These are phyloP conservation scores for Tubosaeta sp. DNA, from an alignment of 768 basidiomycete genomes.

Conservation along the genomic window DNA sequence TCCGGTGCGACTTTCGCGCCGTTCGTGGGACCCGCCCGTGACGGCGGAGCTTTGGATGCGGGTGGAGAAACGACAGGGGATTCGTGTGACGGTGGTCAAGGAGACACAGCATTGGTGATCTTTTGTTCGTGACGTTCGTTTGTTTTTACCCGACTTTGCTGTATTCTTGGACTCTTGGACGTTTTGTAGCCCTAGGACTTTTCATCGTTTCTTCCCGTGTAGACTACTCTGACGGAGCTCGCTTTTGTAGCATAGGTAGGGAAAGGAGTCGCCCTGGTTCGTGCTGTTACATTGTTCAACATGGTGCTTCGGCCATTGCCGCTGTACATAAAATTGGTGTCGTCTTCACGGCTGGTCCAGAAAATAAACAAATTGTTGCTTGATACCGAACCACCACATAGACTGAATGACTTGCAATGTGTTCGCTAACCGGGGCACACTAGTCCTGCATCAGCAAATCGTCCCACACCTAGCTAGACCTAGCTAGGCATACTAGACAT, in stretches of 20 bases:
- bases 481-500: no score
- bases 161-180: not conserved
- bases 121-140: no score
- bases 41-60: no score
- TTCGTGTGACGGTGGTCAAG: slow-evolving; percentile 44
- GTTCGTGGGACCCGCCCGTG: no score
- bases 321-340: slow-evolving; percentile 1
- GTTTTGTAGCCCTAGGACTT: slow-evolving; percentile 21
- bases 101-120: slow-evolving; percentile 25
- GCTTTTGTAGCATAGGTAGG: slow-evolving; percentile 14
- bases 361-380: not conserved
- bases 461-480: no score
- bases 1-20: slow-evolving; percentile 3
- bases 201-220: slow-evolving; percentile 1
- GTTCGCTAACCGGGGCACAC: not conserved
- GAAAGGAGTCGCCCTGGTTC: not conserved
- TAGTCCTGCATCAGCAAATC: not conserved
- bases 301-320: not conserved
- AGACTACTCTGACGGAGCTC: not conserved
- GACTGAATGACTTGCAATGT: not conserved
- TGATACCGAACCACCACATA: slow-evolving; percentile 11
- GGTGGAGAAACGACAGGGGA: slow-evolving; percentile 21
- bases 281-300: no score
- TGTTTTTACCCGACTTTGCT: not conserved
- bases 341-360: not conserved